Percentiles rank a stretch among this genome's conserved stretches.
These are phyloP conservation scores for Heimioporus sp. DNA, from an alignment of 768 basidiomycete genomes.

Conservation along the genomic window DNA sequence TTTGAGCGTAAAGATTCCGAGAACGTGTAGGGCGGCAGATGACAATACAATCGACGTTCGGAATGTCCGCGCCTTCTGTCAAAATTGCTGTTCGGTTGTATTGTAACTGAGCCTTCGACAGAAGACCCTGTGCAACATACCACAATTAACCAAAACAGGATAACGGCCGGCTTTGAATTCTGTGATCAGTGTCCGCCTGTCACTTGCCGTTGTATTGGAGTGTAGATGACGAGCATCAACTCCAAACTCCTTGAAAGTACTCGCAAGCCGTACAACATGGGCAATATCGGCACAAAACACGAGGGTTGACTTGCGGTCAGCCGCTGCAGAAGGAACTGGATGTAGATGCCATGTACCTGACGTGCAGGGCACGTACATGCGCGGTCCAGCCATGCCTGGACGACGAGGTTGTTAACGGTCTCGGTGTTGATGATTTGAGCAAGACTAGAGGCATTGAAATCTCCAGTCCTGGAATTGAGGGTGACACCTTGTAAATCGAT, in stretches of 20 bases:
- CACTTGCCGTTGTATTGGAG: constrained; percentile 58
- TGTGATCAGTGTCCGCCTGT: constrained; percentile 62
- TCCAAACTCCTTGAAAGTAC: constrained; percentile 67
- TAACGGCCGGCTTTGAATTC: constrained; percentile 71
- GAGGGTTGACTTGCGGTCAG: constrained; percentile 77
- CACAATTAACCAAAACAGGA: constrained; percentile 89
- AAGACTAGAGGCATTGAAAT: constrained; percentile 78
- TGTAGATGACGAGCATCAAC: constrained; percentile 85
- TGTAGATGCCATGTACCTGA: not conserved
- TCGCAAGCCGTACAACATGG: constrained; percentile 76
- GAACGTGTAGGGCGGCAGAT: constrained; percentile 88
- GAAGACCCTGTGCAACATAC: constrained; percentile 38
- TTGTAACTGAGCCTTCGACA: not conserved
- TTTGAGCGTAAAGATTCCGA: constrained; percentile 86
- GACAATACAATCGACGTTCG: constrained; percentile 89
- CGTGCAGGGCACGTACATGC: constrained; percentile 52
- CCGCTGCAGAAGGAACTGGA: constrained; percentile 27
- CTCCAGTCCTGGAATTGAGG: constrained; percentile 66
- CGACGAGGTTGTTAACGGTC: constrained; percentile 72
- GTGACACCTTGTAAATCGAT: constrained; percentile 68
- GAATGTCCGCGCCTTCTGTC: constrained; percentile 94
- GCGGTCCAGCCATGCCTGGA: constrained; percentile 83
- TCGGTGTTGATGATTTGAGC: constrained; percentile 81
- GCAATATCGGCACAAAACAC: constrained; percentile 88
- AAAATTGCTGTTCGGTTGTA: constrained; percentile 55